Conservation (phyloP, 2,329 filamentous ascomycete genomes). For the Hymenoscyphus salicellus region DNA sequence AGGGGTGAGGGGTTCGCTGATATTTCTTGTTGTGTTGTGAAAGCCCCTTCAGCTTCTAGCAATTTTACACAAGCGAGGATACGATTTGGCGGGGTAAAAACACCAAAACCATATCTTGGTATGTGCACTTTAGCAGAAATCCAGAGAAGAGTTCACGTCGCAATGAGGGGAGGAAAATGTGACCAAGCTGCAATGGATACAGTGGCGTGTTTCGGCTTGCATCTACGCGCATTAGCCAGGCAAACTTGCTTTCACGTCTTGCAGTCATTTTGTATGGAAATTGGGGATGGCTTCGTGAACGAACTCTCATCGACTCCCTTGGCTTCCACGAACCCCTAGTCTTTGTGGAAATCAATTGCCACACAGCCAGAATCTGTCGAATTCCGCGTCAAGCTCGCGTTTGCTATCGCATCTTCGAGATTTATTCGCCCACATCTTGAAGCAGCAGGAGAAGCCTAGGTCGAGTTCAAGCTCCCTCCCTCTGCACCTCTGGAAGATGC, state of each 20-base stretch:
- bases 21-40: neutral
- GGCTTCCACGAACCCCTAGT: constrained; percentile 15
- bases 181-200: constrained; percentile 19
- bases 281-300: neutral
- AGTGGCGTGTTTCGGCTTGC: constrained; percentile 19
- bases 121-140: constrained; percentile 11
- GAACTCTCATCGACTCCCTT: constrained; percentile 16
- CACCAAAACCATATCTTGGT: constrained; percentile 23
- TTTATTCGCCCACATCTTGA: neutral
- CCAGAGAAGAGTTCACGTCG: constrained; percentile 6
- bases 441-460: neutral
- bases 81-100: constrained; percentile 15
- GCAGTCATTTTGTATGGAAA: constrained; percentile 13
- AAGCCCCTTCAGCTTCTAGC: neutral
- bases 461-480: neutral
- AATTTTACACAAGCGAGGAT: constrained; percentile 21
- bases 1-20: neutral
- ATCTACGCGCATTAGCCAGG: neutral
- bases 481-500: neutral
- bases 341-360: constrained; percentile 22
- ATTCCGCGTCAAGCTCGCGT: constrained; percentile 3
- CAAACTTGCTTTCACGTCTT: constrained; percentile 20
- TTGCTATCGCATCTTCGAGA: neutral
- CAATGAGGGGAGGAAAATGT: constrained; percentile 11
- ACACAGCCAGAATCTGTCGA: constrained; percentile 15